Conservation (phyloP, 2,329 filamentous ascomycete species). For the Colletotrichum higginsianum region DNA sequence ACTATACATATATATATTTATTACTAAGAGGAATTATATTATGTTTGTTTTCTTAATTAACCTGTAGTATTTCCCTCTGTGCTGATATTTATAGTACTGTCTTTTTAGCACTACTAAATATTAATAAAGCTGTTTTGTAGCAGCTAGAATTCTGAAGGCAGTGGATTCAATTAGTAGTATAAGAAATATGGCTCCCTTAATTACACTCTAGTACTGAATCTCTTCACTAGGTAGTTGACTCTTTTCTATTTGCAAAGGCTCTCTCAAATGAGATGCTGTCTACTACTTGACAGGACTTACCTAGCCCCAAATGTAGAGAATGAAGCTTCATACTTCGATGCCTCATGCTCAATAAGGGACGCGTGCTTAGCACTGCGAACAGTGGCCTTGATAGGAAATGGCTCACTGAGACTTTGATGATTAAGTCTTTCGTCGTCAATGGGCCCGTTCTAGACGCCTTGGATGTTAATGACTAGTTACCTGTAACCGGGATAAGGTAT, state of each 20-base stretch:
- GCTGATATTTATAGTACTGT: rapidly evolving
- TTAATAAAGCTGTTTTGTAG: too few species aligned
- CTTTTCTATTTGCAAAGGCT: neutral
- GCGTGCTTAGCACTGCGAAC: conserved; percentile 33
- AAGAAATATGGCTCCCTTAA: too few species aligned
- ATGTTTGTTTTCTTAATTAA: too few species aligned
- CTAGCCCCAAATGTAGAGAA: conserved; percentile 12
- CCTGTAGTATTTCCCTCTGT: too few species aligned
- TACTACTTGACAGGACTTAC: neutral
- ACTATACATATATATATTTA: too few species aligned
- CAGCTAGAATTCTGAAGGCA: too few species aligned
- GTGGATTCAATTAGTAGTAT: too few species aligned
- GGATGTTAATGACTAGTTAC: neutral
- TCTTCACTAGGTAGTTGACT: too few species aligned
- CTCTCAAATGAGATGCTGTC: neutral
- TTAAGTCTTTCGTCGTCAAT: conserved; percentile 39
- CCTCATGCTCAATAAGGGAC: conserved; percentile 27
- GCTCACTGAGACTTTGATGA: conserved; percentile 35
- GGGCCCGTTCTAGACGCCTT: conserved; percentile 28
- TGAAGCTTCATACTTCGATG: conserved; percentile 8
- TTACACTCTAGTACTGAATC: too few species aligned
- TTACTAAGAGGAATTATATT: too few species aligned
- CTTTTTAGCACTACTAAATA: too few species aligned
- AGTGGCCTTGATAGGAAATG: conserved; percentile 42
- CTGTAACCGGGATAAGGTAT: neutral